Conservation (phyloP, 2,329 filamentous ascomycete species). For the Cadophora luteo-olivacea region DNA sequence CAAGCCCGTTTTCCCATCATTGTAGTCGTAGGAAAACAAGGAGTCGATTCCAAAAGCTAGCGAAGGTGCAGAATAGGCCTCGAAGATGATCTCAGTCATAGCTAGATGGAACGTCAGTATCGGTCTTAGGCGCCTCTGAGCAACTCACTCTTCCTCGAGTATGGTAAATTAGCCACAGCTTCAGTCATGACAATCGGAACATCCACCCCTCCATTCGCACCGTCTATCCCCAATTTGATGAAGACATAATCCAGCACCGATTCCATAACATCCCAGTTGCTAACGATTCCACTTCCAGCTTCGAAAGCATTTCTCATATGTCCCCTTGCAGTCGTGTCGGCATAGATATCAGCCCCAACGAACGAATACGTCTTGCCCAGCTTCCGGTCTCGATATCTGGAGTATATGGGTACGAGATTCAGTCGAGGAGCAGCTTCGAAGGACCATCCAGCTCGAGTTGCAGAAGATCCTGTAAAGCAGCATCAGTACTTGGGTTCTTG, state of each 20-base stretch:
- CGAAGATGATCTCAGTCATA: constrained; percentile 97
- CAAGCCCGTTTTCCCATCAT: constrained; percentile 80
- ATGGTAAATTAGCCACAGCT: constrained; percentile 87
- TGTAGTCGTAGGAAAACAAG: constrained; percentile 93
- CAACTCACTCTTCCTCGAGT: constrained; percentile 81
- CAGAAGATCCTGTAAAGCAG: constrained; percentile 72
- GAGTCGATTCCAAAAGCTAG: constrained; percentile 95
- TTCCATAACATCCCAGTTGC: constrained; percentile 98
- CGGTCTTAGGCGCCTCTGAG: constrained; percentile 10
- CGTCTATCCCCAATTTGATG: constrained; percentile 88
- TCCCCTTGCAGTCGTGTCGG: constrained; percentile 89
- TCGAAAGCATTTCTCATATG: constrained; percentile 94
- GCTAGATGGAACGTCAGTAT: constrained; percentile 57
- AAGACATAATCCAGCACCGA: constrained; percentile 94
- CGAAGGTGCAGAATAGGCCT: constrained; percentile 90
- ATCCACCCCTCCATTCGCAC: constrained; percentile 75
- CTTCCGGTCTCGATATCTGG: constrained; percentile 94
- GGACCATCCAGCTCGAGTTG: constrained; percentile 93
- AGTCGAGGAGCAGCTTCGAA: constrained; percentile 86
- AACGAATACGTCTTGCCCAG: constrained; percentile 91
- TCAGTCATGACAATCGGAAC: constrained; percentile 95
- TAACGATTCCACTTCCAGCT: constrained; percentile 85
- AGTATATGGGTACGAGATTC: constrained; percentile 85
- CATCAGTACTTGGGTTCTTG: constrained; percentile 32
- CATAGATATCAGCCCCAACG: constrained; percentile 89